Conservation (phyloP, 2,329 filamentous ascomycete genomes). For the Aureobasidium sp. region DNA sequence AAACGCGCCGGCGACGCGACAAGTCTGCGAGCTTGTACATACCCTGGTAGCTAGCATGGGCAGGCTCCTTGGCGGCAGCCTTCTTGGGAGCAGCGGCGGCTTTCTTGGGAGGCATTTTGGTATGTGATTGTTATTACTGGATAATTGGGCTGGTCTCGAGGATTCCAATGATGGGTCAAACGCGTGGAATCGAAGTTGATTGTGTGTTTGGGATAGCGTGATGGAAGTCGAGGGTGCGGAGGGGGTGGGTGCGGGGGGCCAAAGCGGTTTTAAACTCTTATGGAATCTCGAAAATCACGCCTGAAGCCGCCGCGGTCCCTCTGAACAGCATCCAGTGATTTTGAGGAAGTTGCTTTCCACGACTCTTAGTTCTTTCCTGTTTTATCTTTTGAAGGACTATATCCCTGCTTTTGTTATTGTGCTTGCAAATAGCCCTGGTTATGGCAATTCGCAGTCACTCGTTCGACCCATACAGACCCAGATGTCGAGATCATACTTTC, state of each 20-base stretch:
- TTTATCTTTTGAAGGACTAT: not conserved
- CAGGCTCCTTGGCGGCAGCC: constrained; percentile 44
- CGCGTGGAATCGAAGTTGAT: constrained; percentile 14
- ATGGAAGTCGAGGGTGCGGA: constrained; percentile 17
- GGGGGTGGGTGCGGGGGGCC: not conserved
- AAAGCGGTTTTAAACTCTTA: not conserved
- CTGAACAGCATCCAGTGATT: not conserved
- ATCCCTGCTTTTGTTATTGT: not conserved
- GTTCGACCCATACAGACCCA: not conserved
- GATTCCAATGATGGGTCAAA: constrained; percentile 29
- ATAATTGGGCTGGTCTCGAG: constrained; percentile 25
- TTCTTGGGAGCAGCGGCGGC: constrained; percentile 48
- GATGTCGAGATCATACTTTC: not conserved
- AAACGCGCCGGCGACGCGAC: constrained; percentile 37
- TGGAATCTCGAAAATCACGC: not conserved
- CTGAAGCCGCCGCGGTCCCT: not conserved
- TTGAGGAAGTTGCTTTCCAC: not conserved
- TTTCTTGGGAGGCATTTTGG: constrained; percentile 61
- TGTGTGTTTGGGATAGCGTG: constrained; percentile 9
- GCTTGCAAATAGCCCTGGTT: not conserved
- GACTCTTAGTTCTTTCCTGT: not conserved
- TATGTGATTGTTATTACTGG: constrained; percentile 21
- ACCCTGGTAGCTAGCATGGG: constrained; percentile 63
- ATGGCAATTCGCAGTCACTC: not conserved
- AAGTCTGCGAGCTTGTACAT: constrained; percentile 26